Evolutionary conservation across 129 eudicot species (phyloP), one percentile per base, ranked within the genome.

Genomic region (Deinandra increscens): DNA sequence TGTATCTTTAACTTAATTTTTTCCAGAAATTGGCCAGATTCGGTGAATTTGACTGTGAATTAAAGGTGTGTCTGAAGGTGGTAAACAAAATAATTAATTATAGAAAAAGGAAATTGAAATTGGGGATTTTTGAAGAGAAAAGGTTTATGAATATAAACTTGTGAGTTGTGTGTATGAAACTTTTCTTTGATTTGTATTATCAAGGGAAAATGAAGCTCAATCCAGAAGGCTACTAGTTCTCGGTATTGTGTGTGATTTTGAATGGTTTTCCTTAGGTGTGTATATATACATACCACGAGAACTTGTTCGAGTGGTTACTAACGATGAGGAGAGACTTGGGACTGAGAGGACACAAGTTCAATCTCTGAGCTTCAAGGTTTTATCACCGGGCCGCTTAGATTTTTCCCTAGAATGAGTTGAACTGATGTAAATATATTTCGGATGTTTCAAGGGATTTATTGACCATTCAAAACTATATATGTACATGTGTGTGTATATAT

Each of bases 191-290:
- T 42, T 70, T 23, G 55, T 7, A 31, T 71, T 60, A 17, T 59
- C 22, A 60, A 60, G 69, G 39, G 69, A 62, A 61, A 72, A 60
- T 60, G 60, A 67, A 48, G 42, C 22, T 62, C 38, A 14, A 46
- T 67, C 44, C 15, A 43, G 15, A 12, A 49, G 0, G 56, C 26
- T 26, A 26, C 3, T 46, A 7, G 14, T 45, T 60, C 51, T 74
- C 15, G 7, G 44, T 42, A 46, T 15, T 44, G 71, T 46, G 61
- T 61, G 41, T 38, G 33, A 43, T 11, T 66, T 42, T 23, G 15
- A 4, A 19, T 23, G 11, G 6, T 49, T 74, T 34, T 74, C 26
- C 20, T 51, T 26, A 18, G 37, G 37, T 5, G 2, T 33, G 5
- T 33, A 33, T 33, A 5, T 33, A 33, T 33, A 5, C n/a, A n/a